These are phyloP conservation scores for Boletus pseudo-olivaceus DNA, from an alignment of 768 basidiomycete genomes.

Conservation along the genomic window DNA sequence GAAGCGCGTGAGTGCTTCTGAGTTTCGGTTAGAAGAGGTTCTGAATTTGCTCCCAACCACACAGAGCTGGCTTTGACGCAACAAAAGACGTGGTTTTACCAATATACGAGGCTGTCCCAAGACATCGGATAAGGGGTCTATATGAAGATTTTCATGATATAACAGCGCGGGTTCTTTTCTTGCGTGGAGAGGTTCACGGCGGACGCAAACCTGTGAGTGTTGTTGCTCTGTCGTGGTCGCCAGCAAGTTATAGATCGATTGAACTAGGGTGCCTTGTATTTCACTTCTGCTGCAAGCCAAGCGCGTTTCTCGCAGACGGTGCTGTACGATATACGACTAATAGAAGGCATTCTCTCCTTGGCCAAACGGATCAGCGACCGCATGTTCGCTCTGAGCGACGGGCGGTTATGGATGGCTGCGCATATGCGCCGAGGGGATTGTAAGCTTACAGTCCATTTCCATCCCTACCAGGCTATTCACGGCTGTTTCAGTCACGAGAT, in stretches of 20 bases:
- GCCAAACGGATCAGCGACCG: conserved; percentile 30
- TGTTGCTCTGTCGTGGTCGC: background rate
- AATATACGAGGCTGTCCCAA: conserved; percentile 32
- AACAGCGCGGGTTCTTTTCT: conserved; percentile 34
- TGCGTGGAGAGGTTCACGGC: conserved; percentile 39
- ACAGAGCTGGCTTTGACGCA: conserved; percentile 39
- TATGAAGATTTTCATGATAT: conserved; percentile 37
- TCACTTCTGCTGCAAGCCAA: conserved; percentile 30
- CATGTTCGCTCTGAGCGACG: conserved; percentile 28
- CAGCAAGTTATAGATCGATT: background rate
- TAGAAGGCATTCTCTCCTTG: conserved; percentile 24
- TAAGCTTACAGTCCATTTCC: conserved; percentile 15
- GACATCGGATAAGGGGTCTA: conserved; percentile 34
- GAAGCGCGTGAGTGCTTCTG: conserved; percentile 35
- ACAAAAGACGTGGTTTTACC: conserved; percentile 39
- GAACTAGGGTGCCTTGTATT: conserved; percentile 32
- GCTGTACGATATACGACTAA: conserved; percentile 29
- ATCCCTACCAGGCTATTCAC: background rate
- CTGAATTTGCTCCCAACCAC: background rate
- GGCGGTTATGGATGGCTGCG: conserved; percentile 41
- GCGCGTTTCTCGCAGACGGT: conserved; percentile 30
- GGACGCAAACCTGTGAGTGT: conserved; percentile 37
- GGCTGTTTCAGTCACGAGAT: conserved; percentile 19
- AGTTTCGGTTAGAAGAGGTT: background rate
- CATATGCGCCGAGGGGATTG: conserved; percentile 46